Percentiles rank a stretch among this genome's conserved stretches.
These are phyloP conservation scores for Xylaria cubensis DNA, from an alignment of 495 filamentous ascomycete genomes.

Conservation along the genomic window DNA sequence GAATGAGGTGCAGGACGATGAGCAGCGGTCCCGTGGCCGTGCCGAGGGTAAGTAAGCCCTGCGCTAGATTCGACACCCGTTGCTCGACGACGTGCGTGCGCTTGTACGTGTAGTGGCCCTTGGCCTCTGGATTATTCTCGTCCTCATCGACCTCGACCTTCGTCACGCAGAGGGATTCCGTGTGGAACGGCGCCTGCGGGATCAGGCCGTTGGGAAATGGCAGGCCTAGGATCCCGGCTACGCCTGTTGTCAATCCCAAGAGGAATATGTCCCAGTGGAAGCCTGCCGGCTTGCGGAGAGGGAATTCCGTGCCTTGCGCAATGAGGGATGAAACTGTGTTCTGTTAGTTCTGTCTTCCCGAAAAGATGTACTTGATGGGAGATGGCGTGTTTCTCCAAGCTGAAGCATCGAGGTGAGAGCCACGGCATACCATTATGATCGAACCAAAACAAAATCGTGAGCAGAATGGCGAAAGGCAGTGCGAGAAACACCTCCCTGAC, in stretches of 20 bases:
- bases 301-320: slow-evolving; percentile 91
- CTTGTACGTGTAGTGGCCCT: slow-evolving; percentile 59
- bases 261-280: slow-evolving; percentile 98
- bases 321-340: slow-evolving; percentile 78
- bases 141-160: slow-evolving; percentile 62
- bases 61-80: slow-evolving; percentile 82
- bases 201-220: slow-evolving; percentile 93
- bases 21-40: slow-evolving; percentile 90
- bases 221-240: slow-evolving; percentile 84
- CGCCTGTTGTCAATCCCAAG: slow-evolving; percentile 83
- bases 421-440: slow-evolving; percentile 77
- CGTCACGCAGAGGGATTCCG: slow-evolving; percentile 79
- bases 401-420: not conserved
- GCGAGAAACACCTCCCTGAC: slow-evolving; percentile 82
- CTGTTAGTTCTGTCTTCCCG: slow-evolving; percentile 18
- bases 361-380: not conserved
- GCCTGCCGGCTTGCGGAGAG: slow-evolving; percentile 86
- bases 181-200: slow-evolving; percentile 94
- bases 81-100: slow-evolving; percentile 87
- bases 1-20: slow-evolving; percentile 81
- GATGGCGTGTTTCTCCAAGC: not conserved
- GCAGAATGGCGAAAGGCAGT: slow-evolving; percentile 82
- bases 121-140: slow-evolving; percentile 61
- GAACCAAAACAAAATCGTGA: slow-evolving; percentile 92
- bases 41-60: slow-evolving; percentile 82